Percentiles rank a stretch among this genome's conserved stretches.
Conservation (phyloP, 495 filamentous ascomycete species). For the Neurospora cerealis region DNA sequence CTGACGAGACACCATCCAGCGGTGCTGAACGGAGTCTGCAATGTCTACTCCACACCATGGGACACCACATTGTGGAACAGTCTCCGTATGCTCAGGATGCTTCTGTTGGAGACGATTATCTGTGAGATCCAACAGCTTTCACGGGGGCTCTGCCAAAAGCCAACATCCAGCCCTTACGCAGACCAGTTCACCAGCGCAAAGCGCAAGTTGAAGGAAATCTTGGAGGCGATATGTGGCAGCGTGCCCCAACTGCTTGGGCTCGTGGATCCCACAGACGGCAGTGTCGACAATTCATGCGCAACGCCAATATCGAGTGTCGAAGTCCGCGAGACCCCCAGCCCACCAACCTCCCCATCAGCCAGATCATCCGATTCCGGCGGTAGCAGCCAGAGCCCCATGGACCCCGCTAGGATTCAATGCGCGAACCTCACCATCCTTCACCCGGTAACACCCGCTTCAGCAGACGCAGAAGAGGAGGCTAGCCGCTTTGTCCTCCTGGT, state of each 20-base stretch:
- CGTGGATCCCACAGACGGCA: constrained; percentile 18
- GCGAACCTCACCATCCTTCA: constrained; percentile 23
- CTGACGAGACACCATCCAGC: constrained; percentile 27
- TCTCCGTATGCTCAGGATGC: constrained; percentile 45
- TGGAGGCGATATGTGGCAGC: constrained; percentile 35
- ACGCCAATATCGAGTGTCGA: constrained; percentile 25
- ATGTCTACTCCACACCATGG: constrained; percentile 45
- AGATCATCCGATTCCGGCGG: constrained; percentile 14
- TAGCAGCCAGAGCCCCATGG: constrained; percentile 6
- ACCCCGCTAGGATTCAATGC: not conserved
- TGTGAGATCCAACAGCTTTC: constrained; percentile 19
- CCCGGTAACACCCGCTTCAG: constrained; percentile 2
- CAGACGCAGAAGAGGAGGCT: constrained; percentile 17
- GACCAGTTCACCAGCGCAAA: constrained; percentile 20
- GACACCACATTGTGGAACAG: constrained; percentile 45
- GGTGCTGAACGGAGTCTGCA: constrained; percentile 40
- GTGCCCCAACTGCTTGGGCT: constrained; percentile 36
- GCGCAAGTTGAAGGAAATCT: constrained; percentile 22
- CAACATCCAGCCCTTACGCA: constrained; percentile 8
- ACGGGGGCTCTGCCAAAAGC: constrained; percentile 1
- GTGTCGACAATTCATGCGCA: constrained; percentile 7
- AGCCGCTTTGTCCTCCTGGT: constrained; percentile 26
- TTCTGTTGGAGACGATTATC: constrained; percentile 46
- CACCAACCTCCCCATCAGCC: constrained; percentile 17
- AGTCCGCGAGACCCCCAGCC: constrained; percentile 18